A percentile compares a stretch with the other conserved stretches of the same genome.
These are phyloP conservation scores for Zasmidium angulare DNA, from an alignment of 2,329 filamentous ascomycete species.

Conservation along the genomic window DNA sequence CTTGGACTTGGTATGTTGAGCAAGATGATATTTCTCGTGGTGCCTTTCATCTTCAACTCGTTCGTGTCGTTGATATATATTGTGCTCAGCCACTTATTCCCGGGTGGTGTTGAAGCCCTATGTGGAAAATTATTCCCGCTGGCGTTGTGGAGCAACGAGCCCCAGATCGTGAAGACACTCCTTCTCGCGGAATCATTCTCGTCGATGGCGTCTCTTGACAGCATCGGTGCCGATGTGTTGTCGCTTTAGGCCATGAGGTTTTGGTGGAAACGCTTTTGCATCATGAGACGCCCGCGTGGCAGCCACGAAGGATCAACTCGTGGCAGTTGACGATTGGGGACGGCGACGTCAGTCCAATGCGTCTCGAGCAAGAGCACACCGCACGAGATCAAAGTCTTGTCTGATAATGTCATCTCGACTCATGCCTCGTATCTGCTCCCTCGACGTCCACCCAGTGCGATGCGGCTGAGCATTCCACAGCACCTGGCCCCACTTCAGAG, in stretches of 20 bases:
- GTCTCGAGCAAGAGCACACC: too few relatives aligned
- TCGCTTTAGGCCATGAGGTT: neutral
- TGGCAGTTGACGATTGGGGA: too few relatives aligned
- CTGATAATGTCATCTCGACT: too few relatives aligned
- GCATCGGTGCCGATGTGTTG: neutral
- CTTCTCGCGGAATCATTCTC: neutral
- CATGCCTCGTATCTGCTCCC: too few relatives aligned
- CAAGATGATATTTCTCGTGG: too few relatives aligned
- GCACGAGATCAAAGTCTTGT: too few relatives aligned
- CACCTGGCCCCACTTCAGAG: too few relatives aligned
- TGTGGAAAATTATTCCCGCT: constrained; percentile 1
- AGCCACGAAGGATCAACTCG: too few relatives aligned
- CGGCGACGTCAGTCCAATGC: too few relatives aligned
- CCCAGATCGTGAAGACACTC: neutral
- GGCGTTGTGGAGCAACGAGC: neutral
- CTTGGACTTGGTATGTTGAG: too few relatives aligned
- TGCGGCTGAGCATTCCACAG: too few relatives aligned
- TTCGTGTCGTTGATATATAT: neutral
- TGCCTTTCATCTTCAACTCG: neutral
- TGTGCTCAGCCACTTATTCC: neutral
- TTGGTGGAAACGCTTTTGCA: neutral
- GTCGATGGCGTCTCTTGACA: neutral
- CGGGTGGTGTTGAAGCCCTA: constrained; percentile 4
- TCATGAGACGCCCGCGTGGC: neutral
- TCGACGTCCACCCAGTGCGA: too few relatives aligned